These are phyloP conservation scores for Populus hybrid DNA, from an alignment of 441 rosid genomes.

Conservation along the genomic window DNA sequence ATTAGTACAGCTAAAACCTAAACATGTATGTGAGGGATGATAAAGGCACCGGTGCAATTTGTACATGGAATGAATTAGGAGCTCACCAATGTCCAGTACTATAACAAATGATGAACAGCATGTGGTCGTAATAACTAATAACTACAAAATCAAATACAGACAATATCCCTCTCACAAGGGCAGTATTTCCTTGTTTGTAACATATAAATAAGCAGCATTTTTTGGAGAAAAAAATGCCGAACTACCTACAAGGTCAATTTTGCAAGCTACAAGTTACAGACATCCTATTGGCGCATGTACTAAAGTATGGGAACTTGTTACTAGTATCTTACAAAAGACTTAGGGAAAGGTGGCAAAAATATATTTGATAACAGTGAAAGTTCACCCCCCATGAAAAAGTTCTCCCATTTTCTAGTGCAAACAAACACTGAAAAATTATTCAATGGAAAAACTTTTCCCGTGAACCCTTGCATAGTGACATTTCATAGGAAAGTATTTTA, in stretches of 20 bases:
- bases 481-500: no score
- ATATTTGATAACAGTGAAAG: background rate
- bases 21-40: background rate
- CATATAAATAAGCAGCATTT: background rate
- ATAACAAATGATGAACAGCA: background rate
- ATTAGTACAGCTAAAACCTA: background rate
- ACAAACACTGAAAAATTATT: background rate
- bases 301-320: background rate
- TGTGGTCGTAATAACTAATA: background rate
- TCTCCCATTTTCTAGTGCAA: background rate
- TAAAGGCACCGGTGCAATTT: background rate
- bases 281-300: no score
- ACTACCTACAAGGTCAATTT: background rate
- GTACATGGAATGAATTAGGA: no score
- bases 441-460: background rate
- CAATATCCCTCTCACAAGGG: background rate
- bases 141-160: background rate
- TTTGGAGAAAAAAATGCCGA: background rate
- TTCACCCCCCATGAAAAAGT: background rate
- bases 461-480: background rate
- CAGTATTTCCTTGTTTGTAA: background rate
- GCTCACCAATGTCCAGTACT: no score
- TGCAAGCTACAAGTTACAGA: background rate
- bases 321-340: background rate
- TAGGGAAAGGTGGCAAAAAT: background rate